Percentiles rank a stretch among this genome's conserved stretches.
Evolutionary conservation across 1,284 basidiomycete species (phyloP).

Genomic region (Laetiporus sulphureus): DNA sequence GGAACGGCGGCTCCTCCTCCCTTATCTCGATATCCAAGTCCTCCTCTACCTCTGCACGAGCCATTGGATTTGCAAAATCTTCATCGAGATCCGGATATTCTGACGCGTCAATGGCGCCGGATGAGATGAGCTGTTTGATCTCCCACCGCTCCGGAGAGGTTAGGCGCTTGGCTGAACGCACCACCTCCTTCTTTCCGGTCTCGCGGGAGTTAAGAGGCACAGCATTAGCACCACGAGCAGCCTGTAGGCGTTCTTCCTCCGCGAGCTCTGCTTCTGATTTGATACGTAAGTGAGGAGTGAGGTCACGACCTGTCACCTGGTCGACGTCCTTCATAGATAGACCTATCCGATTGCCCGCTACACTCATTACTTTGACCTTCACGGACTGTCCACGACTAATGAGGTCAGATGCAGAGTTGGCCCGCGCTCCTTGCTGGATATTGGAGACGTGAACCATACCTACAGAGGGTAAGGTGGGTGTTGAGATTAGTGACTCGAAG

Average conservation of each 20-base stretch:
- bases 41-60: slow-evolving; percentile 86
- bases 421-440: slow-evolving; percentile 78
- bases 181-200: slow-evolving; percentile 42
- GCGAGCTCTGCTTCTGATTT: slow-evolving; percentile 86
- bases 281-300: slow-evolving; percentile 90
- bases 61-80: slow-evolving; percentile 73
- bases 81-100: slow-evolving; percentile 98
- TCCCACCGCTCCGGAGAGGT: slow-evolving; percentile 99
- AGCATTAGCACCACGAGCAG: slow-evolving; percentile 68
- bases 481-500: background rate
- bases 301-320: slow-evolving; percentile 82
- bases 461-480: slow-evolving; percentile 24
- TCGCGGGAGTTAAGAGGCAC: slow-evolving; percentile 44
- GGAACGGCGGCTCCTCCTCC: slow-evolving; percentile 95
- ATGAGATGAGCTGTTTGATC: slow-evolving; percentile 97
- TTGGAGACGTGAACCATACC: slow-evolving; percentile 96
- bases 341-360: slow-evolving; percentile 75
- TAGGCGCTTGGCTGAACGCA: slow-evolving; percentile 82
- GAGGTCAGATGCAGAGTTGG: slow-evolving; percentile 84
- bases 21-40: slow-evolving; percentile 97
- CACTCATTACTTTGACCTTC: slow-evolving; percentile 94
- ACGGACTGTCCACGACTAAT: slow-evolving; percentile 81
- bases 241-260: slow-evolving; percentile 64
- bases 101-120: slow-evolving; percentile 85
- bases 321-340: slow-evolving; percentile 99